phyloP scores from a whole-genome alignment of 306 rosid genomes.

The Acmispon strigosus region DNA sequence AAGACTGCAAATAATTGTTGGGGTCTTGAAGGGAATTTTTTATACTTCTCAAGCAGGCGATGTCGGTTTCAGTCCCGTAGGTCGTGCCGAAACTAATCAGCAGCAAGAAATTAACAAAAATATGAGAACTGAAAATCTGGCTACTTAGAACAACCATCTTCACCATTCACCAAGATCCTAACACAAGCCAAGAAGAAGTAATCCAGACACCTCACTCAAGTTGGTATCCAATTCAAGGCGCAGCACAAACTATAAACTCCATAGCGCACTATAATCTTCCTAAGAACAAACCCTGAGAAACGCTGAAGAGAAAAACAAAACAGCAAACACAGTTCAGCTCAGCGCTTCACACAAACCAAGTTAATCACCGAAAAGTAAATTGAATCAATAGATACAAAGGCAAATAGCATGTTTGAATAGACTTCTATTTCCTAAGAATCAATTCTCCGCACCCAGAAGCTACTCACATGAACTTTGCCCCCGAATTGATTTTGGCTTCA shows the following conservation, averaged over 20 bases:
- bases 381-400: background rate
- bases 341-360: slow-evolving; percentile 22
- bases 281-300: slow-evolving; percentile 25
- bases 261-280: slow-evolving; percentile 15
- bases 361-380: background rate
- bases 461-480: too few species aligned
- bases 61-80: slow-evolving; percentile 47
- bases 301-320: background rate
- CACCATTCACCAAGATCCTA: slow-evolving; percentile 22
- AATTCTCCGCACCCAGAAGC: too few species aligned
- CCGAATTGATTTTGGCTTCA: too few species aligned
- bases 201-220: slow-evolving; percentile 21
- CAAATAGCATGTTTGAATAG: too few species aligned
- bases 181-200: slow-evolving; percentile 3
- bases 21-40: slow-evolving; percentile 45
- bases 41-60: slow-evolving; percentile 52
- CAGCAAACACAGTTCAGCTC: slow-evolving; percentile 21
- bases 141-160: slow-evolving; percentile 28
- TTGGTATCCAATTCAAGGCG: slow-evolving; percentile 8
- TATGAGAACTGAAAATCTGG: slow-evolving; percentile 13
- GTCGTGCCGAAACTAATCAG: slow-evolving; percentile 36
- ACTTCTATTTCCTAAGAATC: too few species aligned
- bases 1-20: slow-evolving; percentile 30
- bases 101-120: slow-evolving; percentile 33
- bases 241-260: background rate